Evolutionary conservation across 768 basidiomycete genomes (phyloP).

Genomic region (Russula compacta): DNA sequence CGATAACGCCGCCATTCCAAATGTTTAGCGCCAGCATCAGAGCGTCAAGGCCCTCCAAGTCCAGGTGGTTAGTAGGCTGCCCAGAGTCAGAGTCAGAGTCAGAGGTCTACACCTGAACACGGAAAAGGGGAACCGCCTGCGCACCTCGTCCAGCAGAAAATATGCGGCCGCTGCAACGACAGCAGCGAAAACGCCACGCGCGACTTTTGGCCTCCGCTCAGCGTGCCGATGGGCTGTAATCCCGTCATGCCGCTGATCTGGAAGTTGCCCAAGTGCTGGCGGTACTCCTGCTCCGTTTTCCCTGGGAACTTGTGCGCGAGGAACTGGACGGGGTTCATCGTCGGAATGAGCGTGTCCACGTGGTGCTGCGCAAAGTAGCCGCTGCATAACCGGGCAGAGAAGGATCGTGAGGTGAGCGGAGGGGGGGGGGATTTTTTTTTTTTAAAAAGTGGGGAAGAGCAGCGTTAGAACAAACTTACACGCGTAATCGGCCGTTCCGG

Average conservation of each 20-base stretch:
- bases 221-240: slow-evolving; percentile 81
- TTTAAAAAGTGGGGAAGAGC: neutral
- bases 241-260: slow-evolving; percentile 96
- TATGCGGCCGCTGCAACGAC: slow-evolving; percentile 82
- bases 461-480: slow-evolving; percentile 41
- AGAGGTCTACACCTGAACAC: neutral
- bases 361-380: slow-evolving; percentile 95
- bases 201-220: slow-evolving; percentile 94
- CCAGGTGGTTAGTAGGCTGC: slow-evolving; percentile 89
- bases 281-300: slow-evolving; percentile 91
- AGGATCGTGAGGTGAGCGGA: neutral
- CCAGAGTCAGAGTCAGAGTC: neutral
- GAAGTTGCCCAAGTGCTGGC: slow-evolving; percentile 91
- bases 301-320: slow-evolving; percentile 89
- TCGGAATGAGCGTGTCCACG: slow-evolving; percentile 79
- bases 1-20: slow-evolving; percentile 89
- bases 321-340: slow-evolving; percentile 89
- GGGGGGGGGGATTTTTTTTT: no score
- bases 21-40: slow-evolving; percentile 71
- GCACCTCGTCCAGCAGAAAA: slow-evolving; percentile 90
- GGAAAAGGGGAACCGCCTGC: slow-evolving; percentile 17
- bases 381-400: slow-evolving; percentile 30
- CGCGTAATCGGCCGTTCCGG: slow-evolving; percentile 83
- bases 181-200: slow-evolving; percentile 88
- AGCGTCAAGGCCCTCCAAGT: slow-evolving; percentile 97